phyloP scores from a whole-genome alignment of 192 early-diverging fungal genomes.

The Entomortierella lignicola region DNA sequence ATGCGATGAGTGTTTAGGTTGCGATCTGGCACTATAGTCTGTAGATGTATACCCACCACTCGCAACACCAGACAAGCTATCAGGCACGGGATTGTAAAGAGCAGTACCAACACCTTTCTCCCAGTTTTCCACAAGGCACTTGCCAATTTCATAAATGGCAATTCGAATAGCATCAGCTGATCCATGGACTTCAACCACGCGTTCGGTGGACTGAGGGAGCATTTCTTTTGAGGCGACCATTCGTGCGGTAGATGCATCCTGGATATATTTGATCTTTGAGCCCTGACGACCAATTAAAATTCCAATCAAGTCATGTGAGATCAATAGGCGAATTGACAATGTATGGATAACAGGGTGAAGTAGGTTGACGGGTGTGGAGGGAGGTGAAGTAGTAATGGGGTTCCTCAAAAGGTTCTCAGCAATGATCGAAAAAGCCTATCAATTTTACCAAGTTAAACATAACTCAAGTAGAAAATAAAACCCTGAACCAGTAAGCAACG shows the following conservation, averaged over 20 bases:
- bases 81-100: conserved; percentile 77
- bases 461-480: no score
- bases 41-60: conserved; percentile 12
- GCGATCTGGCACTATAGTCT: conserved; percentile 9
- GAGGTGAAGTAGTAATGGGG: conserved; percentile 69
- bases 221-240: conserved; percentile 92
- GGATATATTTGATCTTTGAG: conserved; percentile 95
- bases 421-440: conserved; percentile 85
- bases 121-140: conserved; percentile 86
- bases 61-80: conserved; percentile 23
- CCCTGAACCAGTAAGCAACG: no score
- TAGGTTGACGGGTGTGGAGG: conserved; percentile 62
- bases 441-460: no score
- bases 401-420: conserved; percentile 83
- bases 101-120: conserved; percentile 86
- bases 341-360: conserved; percentile 57
- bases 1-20: conserved; percentile 55
- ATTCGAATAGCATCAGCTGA: conserved; percentile 84
- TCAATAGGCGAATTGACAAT: conserved; percentile 85
- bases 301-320: conserved; percentile 92
- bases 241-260: conserved; percentile 87
- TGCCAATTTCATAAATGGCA: conserved; percentile 87
- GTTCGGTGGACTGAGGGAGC: conserved; percentile 93
- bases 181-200: conserved; percentile 90
- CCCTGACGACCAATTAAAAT: conserved; percentile 95